Evolutionary conservation across 371 early-diverging fungal species (phyloP), one percentile per base, ranked within the genome.

Genomic region (Lichtheimia ornata): DNA sequence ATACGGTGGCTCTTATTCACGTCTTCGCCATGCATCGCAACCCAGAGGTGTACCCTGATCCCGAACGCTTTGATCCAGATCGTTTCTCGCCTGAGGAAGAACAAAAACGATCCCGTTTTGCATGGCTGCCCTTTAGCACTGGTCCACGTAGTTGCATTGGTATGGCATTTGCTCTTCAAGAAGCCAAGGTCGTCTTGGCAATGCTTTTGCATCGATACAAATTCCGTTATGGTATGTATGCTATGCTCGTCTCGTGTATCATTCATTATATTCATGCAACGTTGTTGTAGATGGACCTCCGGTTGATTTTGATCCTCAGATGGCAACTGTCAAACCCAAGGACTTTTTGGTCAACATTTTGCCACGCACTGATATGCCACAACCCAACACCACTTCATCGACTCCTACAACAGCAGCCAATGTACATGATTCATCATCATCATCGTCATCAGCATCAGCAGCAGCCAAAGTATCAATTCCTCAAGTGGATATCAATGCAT

Each of bases 121-220:
- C 83, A 50, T 85, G 85, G 85, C 50, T 85, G 20, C 86, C 86
- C 7, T 85, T 85, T 56, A 74, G 74, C 35, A 76, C 76, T 30
- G 81, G 77, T 27, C 74, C 73, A 9, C 71, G 79, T 43, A 68
- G 70, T n/a, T 78, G 79, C 64, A 78, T 78, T 35, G 79, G 79
- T 64, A 72, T 74, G 66, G 79, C 76, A 43, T 82, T 85, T 65
- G 83, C 85, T 24, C 57, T 85, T 4, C 81, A 82, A 71, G 85
- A 85, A 70, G 83, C 81, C 25, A 85, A 83, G 53, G 76, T 80
- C 5, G 84, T 83, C 4, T 59, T 84, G 50, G 80, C 81, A 11
- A 81, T 77, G 81, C 40, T 72, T 35, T 60, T 81, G 28, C 64
- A 76, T 49, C 67, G 69, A 4, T 81, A 70, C 51, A 66, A 76